Conservation (phyloP, 1,139 yeast genomes). For the Yamadazyma sp. region DNA sequence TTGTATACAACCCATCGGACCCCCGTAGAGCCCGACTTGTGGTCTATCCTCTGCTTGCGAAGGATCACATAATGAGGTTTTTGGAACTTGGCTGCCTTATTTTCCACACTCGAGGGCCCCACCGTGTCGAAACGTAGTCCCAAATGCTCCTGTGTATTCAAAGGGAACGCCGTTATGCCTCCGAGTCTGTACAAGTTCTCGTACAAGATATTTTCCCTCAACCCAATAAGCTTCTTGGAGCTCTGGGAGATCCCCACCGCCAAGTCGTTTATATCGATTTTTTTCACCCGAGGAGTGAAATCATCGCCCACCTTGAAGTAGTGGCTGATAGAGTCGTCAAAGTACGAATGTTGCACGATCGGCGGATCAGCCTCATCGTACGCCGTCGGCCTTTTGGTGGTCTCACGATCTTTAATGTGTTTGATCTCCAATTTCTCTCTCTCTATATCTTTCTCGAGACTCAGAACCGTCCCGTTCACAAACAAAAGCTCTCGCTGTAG, state of each 20-base stretch:
- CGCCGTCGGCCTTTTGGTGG: slow-evolving; percentile 6
- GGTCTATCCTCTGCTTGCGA: slow-evolving; percentile 17
- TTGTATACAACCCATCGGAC: slow-evolving; percentile 31
- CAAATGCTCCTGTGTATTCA: slow-evolving; percentile 29
- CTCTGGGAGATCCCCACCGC: slow-evolving; percentile 12
- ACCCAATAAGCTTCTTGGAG: slow-evolving; percentile 19
- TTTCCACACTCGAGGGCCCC: slow-evolving; percentile 16
- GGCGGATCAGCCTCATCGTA: slow-evolving; percentile 14
- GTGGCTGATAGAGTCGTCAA: slow-evolving; percentile 29
- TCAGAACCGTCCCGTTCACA: slow-evolving; percentile 6
- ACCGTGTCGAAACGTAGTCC: slow-evolving; percentile 42
- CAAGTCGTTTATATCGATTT: slow-evolving; percentile 10
- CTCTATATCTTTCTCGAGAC: slow-evolving; percentile 8
- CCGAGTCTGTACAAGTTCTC: slow-evolving; percentile 40
- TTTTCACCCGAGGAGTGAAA: slow-evolving; percentile 6
- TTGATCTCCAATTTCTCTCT: not conserved
- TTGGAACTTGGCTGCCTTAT: slow-evolving; percentile 15
- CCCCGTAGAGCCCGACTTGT: slow-evolving; percentile 6
- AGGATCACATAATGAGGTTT: slow-evolving; percentile 43
- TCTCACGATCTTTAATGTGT: not conserved
- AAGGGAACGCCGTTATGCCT: slow-evolving; percentile 44
- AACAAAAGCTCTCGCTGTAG: slow-evolving; percentile 13
- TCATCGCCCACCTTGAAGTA: slow-evolving; percentile 19
- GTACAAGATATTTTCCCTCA: slow-evolving; percentile 32
- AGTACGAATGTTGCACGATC: slow-evolving; percentile 26